phyloP scores from a whole-genome alignment of 805 yeast species.

The Saturnispora sekii region DNA sequence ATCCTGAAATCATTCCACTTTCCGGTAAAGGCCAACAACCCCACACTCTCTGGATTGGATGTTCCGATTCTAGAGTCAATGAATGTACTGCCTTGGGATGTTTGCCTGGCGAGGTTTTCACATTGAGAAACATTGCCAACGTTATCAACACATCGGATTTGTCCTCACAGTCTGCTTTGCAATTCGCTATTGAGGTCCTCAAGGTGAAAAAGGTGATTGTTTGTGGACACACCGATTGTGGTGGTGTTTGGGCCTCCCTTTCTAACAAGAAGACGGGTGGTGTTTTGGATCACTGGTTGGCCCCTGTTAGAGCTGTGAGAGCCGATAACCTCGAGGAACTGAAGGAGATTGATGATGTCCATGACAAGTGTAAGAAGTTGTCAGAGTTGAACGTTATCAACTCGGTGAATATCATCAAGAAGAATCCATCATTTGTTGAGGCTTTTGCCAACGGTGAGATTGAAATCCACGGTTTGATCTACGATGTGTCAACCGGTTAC shows the following conservation, averaged over 20 bases:
- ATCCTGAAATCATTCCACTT: slow-evolving; percentile 48
- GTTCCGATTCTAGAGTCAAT: slow-evolving; percentile 86
- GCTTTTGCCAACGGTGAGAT: slow-evolving; percentile 56
- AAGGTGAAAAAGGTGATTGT: slow-evolving; percentile 74
- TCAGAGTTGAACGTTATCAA: slow-evolving; percentile 68
- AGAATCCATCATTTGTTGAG: slow-evolving; percentile 57
- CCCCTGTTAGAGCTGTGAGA: slow-evolving; percentile 57
- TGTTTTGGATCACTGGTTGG: slow-evolving; percentile 63
- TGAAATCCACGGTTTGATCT: slow-evolving; percentile 74
- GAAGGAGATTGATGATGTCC: slow-evolving; percentile 39
- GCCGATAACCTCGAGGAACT: slow-evolving; percentile 47
- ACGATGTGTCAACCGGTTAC: slow-evolving; percentile 72
- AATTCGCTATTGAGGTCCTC: slow-evolving; percentile 78
- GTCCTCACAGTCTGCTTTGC: slow-evolving; percentile 67
- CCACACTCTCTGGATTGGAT: slow-evolving; percentile 88
- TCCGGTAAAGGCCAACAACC: slow-evolving; percentile 86
- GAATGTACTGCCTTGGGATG: slow-evolving; percentile 64
- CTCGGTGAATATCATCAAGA: slow-evolving; percentile 58
- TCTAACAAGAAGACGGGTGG: slow-evolving; percentile 56
- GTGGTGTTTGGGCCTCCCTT: slow-evolving; percentile 79
- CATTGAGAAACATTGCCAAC: slow-evolving; percentile 84
- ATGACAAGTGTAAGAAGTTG: slow-evolving; percentile 47
- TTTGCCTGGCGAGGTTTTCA: slow-evolving; percentile 87
- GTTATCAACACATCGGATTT: slow-evolving; percentile 61
- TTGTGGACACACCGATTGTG: slow-evolving; percentile 94